These are phyloP conservation scores for Allium sativum DNA, from an alignment of 106 monocot genomes.

Conservation along the genomic window DNA sequence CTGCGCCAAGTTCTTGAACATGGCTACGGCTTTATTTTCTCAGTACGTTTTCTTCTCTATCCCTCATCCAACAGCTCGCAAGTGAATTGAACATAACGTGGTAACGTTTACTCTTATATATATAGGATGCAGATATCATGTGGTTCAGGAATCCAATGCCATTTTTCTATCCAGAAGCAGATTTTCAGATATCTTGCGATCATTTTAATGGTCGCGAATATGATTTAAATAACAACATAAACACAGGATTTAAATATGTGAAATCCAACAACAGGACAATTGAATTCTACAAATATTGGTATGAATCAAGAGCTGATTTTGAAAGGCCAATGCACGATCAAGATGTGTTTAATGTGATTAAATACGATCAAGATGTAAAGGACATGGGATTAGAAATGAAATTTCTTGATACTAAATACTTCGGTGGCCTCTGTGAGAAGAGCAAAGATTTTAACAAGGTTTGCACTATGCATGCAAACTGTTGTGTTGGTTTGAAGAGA, in stretches of 20 bases:
- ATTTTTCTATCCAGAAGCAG: conserved; percentile 16
- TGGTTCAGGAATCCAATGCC: conserved; percentile 23
- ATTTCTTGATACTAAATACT: conserved; percentile 16
- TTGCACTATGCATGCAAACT: conserved; percentile 29
- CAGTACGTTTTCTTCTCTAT: too few species aligned
- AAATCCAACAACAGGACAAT: conserved; percentile 25
- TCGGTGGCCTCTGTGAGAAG: conserved; percentile 20
- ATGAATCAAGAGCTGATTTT: conserved; percentile 9
- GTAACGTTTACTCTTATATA: not conserved
- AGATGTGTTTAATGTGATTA: conserved; percentile 24
- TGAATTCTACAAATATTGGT: conserved; percentile 21
- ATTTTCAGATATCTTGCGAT: conserved; percentile 26
- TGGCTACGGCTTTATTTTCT: conserved; percentile 16
- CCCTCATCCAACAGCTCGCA: too few species aligned
- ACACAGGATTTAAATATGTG: conserved; percentile 25
- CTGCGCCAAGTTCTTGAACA: too few species aligned
- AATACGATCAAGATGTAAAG: conserved; percentile 12
- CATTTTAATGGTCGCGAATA: conserved; percentile 10
- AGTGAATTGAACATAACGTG: too few species aligned
- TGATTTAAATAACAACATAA: conserved; percentile 15
- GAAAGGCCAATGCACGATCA: conserved; percentile 11
- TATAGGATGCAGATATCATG: conserved; percentile 17
- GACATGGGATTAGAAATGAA: conserved; percentile 16
- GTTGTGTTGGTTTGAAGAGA: conserved; percentile 14
- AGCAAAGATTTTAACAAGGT: conserved; percentile 20